phyloP scores from a whole-genome alignment of 331 rosid genomes.

The Arachis monticola region DNA sequence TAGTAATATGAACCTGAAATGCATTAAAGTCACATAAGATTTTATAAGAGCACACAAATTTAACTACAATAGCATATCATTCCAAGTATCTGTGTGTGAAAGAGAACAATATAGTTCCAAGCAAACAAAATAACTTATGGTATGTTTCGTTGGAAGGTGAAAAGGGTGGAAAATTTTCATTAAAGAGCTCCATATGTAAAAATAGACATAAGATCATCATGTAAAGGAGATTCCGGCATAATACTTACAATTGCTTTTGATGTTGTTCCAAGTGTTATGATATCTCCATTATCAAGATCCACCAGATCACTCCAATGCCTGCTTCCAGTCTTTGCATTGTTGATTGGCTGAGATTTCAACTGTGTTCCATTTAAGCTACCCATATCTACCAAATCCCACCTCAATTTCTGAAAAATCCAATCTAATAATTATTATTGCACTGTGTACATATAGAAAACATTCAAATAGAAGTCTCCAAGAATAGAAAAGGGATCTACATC shows the following conservation, averaged over 20 bases:
- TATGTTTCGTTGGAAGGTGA: no score
- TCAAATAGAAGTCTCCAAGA: conserved; percentile 36
- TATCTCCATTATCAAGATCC: conserved; percentile 81
- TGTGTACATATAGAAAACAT: conserved; percentile 31
- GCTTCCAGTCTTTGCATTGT: conserved; percentile 65
- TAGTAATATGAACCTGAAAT: conserved; percentile 72
- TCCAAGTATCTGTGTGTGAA: conserved; percentile 11
- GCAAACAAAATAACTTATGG: background rate
- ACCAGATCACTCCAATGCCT: conserved; percentile 80
- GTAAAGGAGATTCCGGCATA: conserved; percentile 17
- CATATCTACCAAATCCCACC: conserved; percentile 95
- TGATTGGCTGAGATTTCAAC: conserved; percentile 74
- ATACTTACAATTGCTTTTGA: conserved; percentile 74
- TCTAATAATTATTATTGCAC: conserved; percentile 32
- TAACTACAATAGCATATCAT: conserved; percentile 19
- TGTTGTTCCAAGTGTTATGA: conserved; percentile 90
- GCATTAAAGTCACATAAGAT: conserved; percentile 25
- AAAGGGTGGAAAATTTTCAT: no score
- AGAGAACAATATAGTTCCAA: conserved; percentile 16
- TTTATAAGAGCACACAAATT: conserved; percentile 11
- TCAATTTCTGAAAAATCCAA: conserved; percentile 69
- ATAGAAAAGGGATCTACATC: conserved; percentile 57
- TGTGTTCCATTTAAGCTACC: conserved; percentile 96
- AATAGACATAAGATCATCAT: conserved; percentile 12
- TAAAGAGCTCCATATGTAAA: background rate